Base-by-base conservation (phyloP, 2,329 filamentous ascomycete species). In the Penicillium sp. region DNA sequence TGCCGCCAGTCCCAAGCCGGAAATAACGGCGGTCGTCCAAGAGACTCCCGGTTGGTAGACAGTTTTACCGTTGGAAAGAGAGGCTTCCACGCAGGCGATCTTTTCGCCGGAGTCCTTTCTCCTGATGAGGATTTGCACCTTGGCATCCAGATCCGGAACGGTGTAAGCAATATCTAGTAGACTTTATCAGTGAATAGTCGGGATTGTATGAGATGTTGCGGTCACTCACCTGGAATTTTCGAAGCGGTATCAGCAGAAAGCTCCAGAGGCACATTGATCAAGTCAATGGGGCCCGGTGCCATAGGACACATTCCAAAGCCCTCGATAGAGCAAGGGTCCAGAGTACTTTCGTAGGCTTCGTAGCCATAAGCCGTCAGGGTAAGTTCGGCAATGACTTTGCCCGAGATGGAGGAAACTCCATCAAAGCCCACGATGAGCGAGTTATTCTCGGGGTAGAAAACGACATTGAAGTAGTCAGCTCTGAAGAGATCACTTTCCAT, bases 121-220 rank as follows among this genome's bases (percentile, higher is more conserved):
- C 60, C 85, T 90, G 71, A 95, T 86, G 55, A 80, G 82, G 55
- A 95, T 79, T 55, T 77, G 80, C 35, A 95, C 84, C 35, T 79
- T 82, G 45, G 87, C 88, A 64, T 96, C 90, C 37, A 95, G 74
- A 72, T 95, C 90, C 36, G 89, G 89, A 26, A 95, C 84, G 36
- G 75, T 82, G 66, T 93, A 96, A 35, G 87, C 85, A 57, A 95
- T 90, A 35, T 78, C 73, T 74, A 47, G 34, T 22, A 12, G 30
- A 37, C 12, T 4, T 30, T 11, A 18, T 44, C 30, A 45, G 25
- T 26, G 26, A n/a, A 27, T 11, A 22, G 27, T 30, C 20, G 27
- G 44, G 39, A 30, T 32, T 13, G 6, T 17, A 11, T 8, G 11
- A 7, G 13, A n/a, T 16, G 28, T 16, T 16, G 14, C 18, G 6